phyloP scores from a whole-genome alignment of 148 eudicot species.

The Pharnaceum exiguum region DNA sequence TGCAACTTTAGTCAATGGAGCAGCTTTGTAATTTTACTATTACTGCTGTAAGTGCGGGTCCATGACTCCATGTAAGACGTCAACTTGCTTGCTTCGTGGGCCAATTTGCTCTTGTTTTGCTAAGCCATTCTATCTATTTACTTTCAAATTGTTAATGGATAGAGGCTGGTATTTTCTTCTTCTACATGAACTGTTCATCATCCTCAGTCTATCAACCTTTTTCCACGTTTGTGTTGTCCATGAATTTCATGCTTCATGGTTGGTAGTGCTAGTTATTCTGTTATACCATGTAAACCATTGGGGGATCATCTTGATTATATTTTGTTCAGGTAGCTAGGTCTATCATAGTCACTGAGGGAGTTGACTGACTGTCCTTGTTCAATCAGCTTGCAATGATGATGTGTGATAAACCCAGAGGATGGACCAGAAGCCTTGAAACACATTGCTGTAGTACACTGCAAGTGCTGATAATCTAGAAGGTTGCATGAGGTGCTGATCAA shows the following conservation, averaged over 20 bases:
- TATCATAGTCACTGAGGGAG: conserved; percentile 18
- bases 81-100: too few species aligned
- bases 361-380: conserved; percentile 28
- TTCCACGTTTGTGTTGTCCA: background rate
- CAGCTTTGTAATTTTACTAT: too few species aligned
- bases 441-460: background rate
- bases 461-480: conserved; percentile 25
- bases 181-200: too few species aligned
- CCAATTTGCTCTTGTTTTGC: too few species aligned
- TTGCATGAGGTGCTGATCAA: conserved; percentile 26
- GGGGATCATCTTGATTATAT: background rate
- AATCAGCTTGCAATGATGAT: conserved; percentile 71
- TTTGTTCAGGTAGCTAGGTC: background rate
- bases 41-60: too few species aligned
- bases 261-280: background rate
- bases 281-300: background rate
- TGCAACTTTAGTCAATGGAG: too few species aligned
- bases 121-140: too few species aligned
- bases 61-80: too few species aligned
- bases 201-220: background rate
- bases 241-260: too few species aligned
- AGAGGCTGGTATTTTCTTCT: too few species aligned
- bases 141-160: too few species aligned
- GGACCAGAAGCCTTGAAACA: conserved; percentile 22
- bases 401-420: conserved; percentile 56